Percentiles rank a stretch among this genome's conserved stretches.
Evolutionary conservation across 2,329 filamentous ascomycete genomes (phyloP).

Genomic region (Trichoderma polysporum): DNA sequence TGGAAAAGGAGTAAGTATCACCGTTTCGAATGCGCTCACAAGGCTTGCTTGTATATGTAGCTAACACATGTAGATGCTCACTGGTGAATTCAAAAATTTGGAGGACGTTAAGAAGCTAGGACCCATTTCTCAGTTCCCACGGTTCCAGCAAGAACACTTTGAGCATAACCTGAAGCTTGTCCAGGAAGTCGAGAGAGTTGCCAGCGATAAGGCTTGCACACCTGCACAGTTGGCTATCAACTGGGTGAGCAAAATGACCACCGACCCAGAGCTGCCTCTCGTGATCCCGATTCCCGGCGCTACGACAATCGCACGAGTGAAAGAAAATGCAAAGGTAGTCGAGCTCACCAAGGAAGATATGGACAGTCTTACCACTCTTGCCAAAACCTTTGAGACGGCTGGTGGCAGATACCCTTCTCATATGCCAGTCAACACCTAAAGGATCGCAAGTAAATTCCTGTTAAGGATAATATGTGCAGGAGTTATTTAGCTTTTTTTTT

Average conservation of each 20-base stretch:
- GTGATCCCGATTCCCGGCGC: conserved; percentile 69
- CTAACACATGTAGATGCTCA: conserved; percentile 31
- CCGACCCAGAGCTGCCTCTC: conserved; percentile 50
- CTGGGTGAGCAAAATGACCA: conserved; percentile 57
- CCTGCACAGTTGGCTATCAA: conserved; percentile 66
- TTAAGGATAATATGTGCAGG: neutral
- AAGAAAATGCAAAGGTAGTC: conserved; percentile 58
- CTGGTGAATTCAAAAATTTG: conserved; percentile 29
- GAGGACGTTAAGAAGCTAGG: conserved; percentile 28
- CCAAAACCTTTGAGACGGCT: conserved; percentile 47
- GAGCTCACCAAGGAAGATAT: conserved; percentile 52
- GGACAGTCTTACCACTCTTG: conserved; percentile 46
- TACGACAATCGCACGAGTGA: conserved; percentile 52
- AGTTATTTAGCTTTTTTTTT: neutral
- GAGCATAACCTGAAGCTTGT: conserved; percentile 64
- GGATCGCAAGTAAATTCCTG: neutral
- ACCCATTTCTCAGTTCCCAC: conserved; percentile 42
- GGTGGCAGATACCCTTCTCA: conserved; percentile 51
- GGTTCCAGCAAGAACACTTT: conserved; percentile 64
- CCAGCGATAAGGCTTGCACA: conserved; percentile 59
- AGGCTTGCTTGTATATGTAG: neutral
- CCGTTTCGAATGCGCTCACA: neutral
- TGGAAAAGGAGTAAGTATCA: conserved; percentile 31
- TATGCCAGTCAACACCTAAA: conserved; percentile 36
- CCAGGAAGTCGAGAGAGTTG: conserved; percentile 55